phyloP scores from a whole-genome alignment of 2,329 filamentous ascomycete genomes.

The Fusarium albidum region DNA sequence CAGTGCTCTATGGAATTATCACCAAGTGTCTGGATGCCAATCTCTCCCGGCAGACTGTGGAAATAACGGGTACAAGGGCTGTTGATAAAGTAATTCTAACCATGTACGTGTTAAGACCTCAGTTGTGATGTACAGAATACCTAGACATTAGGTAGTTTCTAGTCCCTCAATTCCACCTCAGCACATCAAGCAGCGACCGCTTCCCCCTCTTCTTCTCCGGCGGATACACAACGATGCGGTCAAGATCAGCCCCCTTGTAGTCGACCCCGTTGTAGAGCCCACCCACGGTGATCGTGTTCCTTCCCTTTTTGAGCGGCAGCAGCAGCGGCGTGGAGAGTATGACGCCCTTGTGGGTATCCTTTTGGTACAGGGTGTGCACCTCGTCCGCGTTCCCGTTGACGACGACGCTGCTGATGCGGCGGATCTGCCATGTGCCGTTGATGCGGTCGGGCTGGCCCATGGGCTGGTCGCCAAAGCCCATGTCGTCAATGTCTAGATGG shows the following conservation, averaged over 20 bases:
- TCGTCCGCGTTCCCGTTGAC: slow-evolving; percentile 57
- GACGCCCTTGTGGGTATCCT: slow-evolving; percentile 65
- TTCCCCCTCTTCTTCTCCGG: slow-evolving; percentile 49
- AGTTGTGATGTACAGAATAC: too few species aligned
- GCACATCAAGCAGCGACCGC: not conserved
- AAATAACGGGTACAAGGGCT: too few species aligned
- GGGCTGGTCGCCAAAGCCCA: slow-evolving; percentile 66
- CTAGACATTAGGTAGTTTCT: too few species aligned
- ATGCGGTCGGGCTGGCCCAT: slow-evolving; percentile 67
- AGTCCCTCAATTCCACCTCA: not conserved
- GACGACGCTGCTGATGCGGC: slow-evolving; percentile 66
- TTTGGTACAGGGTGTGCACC: slow-evolving; percentile 60
- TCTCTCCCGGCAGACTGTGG: too few species aligned
- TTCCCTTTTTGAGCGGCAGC: slow-evolving; percentile 61
- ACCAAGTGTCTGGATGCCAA: too few species aligned
- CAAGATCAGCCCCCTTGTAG: slow-evolving; percentile 65
- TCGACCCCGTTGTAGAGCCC: slow-evolving; percentile 65
- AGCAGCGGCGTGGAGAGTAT: slow-evolving; percentile 65
- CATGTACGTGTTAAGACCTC: too few species aligned
- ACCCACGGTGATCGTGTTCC: slow-evolving; percentile 64
- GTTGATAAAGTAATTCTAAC: too few species aligned
- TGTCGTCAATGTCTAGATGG: slow-evolving; percentile 60
- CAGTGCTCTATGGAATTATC: too few species aligned
- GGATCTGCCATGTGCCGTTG: slow-evolving; percentile 65
- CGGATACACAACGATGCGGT: slow-evolving; percentile 67